Conservation (phyloP, 345 rosid species). For the Chamaenerion angustifolium region DNA sequence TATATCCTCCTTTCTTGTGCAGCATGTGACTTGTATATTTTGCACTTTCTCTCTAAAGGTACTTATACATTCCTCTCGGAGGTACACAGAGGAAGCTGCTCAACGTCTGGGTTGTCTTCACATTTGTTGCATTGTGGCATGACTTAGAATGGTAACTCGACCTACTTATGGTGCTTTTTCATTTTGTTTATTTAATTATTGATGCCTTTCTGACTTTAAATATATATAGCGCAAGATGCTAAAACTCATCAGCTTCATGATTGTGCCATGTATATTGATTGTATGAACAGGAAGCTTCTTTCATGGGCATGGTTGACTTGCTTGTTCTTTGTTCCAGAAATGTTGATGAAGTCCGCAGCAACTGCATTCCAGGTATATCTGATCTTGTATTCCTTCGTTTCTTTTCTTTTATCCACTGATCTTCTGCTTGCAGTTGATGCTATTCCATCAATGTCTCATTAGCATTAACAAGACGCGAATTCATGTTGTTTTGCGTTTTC, state of each 20-base stretch:
- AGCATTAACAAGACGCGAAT: no score
- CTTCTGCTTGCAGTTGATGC: not conserved
- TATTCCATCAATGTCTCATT: no score
- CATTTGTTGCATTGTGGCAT: conserved; percentile 96
- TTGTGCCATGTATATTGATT: conserved; percentile 12
- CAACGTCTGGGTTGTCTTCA: conserved; percentile 81
- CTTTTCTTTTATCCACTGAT: not conserved
- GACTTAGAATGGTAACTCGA: conserved; percentile 76
- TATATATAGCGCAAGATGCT: not conserved
- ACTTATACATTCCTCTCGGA: conserved; percentile 92
- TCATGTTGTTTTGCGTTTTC: not conserved
- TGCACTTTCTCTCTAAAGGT: conserved; percentile 27
- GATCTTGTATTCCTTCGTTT: no score
- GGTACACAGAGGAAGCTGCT: conserved; percentile 75
- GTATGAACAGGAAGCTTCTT: conserved; percentile 71
- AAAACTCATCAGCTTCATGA: not conserved
- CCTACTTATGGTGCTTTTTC: conserved; percentile 1
- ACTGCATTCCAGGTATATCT: conserved; percentile 43
- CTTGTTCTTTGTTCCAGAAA: conserved; percentile 84
- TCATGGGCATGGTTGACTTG: conserved; percentile 99
- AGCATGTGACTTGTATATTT: conserved; percentile 3
- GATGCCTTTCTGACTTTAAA: conserved; percentile 6
- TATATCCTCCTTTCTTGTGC: not conserved
- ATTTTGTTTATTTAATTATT: not conserved
- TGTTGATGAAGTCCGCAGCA: conserved; percentile 68